phyloP scores from a whole-genome alignment of 2,329 filamentous ascomycete species.

The Colletotrichum musae region DNA sequence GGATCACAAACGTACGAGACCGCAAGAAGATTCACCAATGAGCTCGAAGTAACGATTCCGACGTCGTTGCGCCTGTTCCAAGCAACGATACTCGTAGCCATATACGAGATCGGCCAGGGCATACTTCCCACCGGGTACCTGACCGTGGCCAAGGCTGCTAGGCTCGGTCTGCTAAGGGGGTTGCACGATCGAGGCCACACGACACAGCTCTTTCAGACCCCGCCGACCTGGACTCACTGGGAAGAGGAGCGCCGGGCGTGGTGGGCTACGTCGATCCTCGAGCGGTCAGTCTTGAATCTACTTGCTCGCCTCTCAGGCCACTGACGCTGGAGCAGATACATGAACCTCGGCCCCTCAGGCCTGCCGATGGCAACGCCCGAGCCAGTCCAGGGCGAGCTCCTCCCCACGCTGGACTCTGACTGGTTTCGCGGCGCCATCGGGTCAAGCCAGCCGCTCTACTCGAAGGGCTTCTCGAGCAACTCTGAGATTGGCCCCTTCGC shows the following conservation, averaged over 20 bases:
- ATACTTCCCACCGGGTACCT: slow-evolving; percentile 52
- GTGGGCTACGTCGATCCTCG: slow-evolving; percentile 52
- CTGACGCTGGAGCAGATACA: slow-evolving; percentile 39
- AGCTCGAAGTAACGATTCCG: slow-evolving; percentile 44
- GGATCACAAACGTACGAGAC: slow-evolving; percentile 26
- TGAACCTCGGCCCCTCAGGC: slow-evolving; percentile 43
- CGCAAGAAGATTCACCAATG: slow-evolving; percentile 39
- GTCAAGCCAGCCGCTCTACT: slow-evolving; percentile 44
- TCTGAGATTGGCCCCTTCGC: slow-evolving; percentile 46
- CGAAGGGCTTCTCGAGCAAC: slow-evolving; percentile 34
- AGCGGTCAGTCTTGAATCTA: slow-evolving; percentile 45
- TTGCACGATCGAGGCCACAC: slow-evolving; percentile 46
- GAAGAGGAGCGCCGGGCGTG: slow-evolving; percentile 52
- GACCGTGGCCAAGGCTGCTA: slow-evolving; percentile 45
- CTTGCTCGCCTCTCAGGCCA: neutral
- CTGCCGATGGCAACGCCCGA: slow-evolving; percentile 47
- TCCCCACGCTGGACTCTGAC: slow-evolving; percentile 46
- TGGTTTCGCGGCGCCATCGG: slow-evolving; percentile 49
- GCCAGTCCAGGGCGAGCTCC: slow-evolving; percentile 45
- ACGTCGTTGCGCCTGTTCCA: slow-evolving; percentile 47
- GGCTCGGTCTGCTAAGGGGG: slow-evolving; percentile 42
- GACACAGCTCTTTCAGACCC: slow-evolving; percentile 46
- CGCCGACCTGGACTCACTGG: slow-evolving; percentile 47
- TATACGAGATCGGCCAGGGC: slow-evolving; percentile 53
- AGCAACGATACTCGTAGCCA: slow-evolving; percentile 47